These are phyloP conservation scores for Eucalyptus fibrosa DNA, from an alignment of 345 rosid genomes.

Conservation along the genomic window DNA sequence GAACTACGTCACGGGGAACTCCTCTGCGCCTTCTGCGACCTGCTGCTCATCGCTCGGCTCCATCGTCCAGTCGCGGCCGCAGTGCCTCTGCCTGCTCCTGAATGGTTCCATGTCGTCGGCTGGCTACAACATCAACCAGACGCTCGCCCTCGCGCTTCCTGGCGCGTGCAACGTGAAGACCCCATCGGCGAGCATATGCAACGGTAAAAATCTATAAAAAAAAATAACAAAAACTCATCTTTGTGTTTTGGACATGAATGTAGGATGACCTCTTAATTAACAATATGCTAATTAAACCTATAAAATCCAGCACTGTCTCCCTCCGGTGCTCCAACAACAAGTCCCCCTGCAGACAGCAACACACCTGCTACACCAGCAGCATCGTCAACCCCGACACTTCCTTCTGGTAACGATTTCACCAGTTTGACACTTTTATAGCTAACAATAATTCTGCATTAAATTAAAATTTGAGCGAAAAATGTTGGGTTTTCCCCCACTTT, in stretches of 20 bases:
- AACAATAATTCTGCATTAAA: background rate
- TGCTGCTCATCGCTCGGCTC: constrained; percentile 40
- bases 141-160: constrained; percentile 15
- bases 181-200: constrained; percentile 7
- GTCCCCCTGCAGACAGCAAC: background rate
- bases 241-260: background rate
- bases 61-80: constrained; percentile 28
- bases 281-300: background rate
- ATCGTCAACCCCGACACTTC: background rate
- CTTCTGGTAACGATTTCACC: constrained; percentile 1
- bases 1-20: constrained; percentile 21
- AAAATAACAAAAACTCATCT: fast-evolving
- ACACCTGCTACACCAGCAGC: background rate
- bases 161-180: constrained; percentile 16
- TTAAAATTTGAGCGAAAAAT: background rate
- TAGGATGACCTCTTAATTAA: background rate
- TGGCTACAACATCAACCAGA: constrained; percentile 13
- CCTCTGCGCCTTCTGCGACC: constrained; percentile 30
- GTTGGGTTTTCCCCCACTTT: background rate
- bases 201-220: background rate
- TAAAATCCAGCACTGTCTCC: background rate
- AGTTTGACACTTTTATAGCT: background rate
- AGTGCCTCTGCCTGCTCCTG: constrained; percentile 29
- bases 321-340: background rate
- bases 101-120: constrained; percentile 4